phyloP scores from a whole-genome alignment of 2,329 filamentous ascomycete species.

The Sarocladium oryzae region DNA sequence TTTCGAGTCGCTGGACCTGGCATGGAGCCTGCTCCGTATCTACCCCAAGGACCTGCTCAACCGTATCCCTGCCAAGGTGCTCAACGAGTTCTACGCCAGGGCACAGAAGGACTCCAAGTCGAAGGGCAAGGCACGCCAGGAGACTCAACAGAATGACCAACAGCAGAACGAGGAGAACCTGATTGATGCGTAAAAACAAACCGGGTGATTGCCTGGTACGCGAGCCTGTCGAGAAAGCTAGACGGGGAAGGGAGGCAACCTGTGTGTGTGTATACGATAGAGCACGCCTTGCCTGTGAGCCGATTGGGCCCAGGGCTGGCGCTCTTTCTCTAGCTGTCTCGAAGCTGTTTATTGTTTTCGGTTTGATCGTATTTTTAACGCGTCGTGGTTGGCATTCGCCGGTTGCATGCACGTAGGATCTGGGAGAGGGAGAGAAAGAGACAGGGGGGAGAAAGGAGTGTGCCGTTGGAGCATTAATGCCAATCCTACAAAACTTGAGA shows the following conservation, averaged over 20 bases:
- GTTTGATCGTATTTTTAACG: not conserved
- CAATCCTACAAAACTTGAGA: not conserved
- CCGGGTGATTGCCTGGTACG: not conserved
- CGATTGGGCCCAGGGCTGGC: not conserved
- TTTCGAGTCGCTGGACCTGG: constrained; percentile 88
- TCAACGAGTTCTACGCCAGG: constrained; percentile 77
- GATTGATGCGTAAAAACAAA: constrained; percentile 45
- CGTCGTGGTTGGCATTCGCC: constrained; percentile 2
- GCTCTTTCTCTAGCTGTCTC: not conserved
- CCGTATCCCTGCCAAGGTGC: constrained; percentile 77
- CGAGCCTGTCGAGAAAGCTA: not conserved
- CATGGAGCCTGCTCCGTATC: constrained; percentile 93
- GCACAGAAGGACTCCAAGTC: constrained; percentile 56
- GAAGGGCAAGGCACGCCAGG: constrained; percentile 51
- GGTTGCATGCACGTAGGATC: not conserved
- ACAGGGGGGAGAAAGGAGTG: not conserved
- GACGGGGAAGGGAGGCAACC: not conserved
- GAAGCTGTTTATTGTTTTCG: not conserved
- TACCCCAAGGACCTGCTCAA: constrained; percentile 98
- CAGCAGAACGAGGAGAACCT: constrained; percentile 49
- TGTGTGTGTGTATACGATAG: constrained; percentile 5
- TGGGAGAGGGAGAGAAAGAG: not conserved
- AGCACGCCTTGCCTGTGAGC: not conserved
- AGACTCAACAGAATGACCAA: constrained; percentile 31
- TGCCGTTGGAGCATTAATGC: not conserved